Conservation (phyloP, 75 land plant species). For the Selaginella tamariscina region DNA sequence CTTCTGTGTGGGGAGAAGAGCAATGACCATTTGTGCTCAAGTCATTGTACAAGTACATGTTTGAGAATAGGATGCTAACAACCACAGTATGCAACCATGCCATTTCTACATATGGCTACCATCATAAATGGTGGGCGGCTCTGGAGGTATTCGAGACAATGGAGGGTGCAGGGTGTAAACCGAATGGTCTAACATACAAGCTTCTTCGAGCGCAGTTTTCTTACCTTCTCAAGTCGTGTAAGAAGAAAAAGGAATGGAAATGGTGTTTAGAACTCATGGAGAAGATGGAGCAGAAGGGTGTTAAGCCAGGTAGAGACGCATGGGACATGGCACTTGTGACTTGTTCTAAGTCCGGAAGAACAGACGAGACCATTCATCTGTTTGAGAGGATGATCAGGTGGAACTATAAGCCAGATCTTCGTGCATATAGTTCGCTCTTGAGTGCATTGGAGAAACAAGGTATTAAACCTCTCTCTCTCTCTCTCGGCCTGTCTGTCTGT, state of each 20-base stretch:
- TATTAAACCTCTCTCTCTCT: too few species aligned
- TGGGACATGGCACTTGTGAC: conserved; percentile 75
- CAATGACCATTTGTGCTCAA: too few species aligned
- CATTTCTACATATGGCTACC: conserved; percentile 63
- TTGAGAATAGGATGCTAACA: too few species aligned
- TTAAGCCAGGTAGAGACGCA: conserved; percentile 48
- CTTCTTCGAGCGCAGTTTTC: conserved; percentile 54
- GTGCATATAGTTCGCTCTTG: conserved; percentile 62
- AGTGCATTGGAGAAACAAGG: conserved; percentile 70
- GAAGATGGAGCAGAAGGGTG: conserved; percentile 67
- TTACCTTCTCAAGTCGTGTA: conserved; percentile 44
- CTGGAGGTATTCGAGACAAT: conserved; percentile 67
- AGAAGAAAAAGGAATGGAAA: conserved; percentile 56
- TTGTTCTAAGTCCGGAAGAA: conserved; percentile 52
- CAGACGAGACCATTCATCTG: conserved; percentile 49
- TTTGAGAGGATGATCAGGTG: conserved; percentile 58
- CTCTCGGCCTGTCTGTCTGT: too few species aligned
- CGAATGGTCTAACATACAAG: conserved; percentile 49
- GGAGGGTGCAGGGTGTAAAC: conserved; percentile 54
- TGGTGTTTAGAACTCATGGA: conserved; percentile 59
- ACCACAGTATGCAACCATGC: conserved; percentile 64
- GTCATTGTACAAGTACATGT: too few species aligned
- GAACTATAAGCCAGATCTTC: conserved; percentile 55
- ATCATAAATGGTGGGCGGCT: conserved; percentile 90
- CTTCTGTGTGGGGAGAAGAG: too few species aligned